A percentile compares a stretch with the other conserved stretches of the same genome.
Evolutionary conservation across 331 rosid species (phyloP).

Genomic region (Quercus lobata): DNA sequence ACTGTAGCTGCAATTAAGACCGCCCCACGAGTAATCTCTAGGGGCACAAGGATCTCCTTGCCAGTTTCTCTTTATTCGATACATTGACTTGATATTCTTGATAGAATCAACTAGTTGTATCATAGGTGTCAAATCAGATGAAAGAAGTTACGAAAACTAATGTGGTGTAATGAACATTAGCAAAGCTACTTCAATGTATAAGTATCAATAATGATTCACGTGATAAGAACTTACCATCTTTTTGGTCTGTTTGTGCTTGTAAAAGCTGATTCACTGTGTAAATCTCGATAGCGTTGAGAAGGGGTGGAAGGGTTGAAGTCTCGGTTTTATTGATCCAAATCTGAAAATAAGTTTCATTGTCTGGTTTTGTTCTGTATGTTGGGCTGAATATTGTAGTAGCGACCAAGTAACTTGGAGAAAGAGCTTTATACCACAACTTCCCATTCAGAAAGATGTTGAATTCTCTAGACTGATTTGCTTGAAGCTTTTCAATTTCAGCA

Average conservation of each 20-base stretch:
- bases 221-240: slow-evolving; percentile 34
- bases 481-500: slow-evolving; percentile 19
- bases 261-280: slow-evolving; percentile 13
- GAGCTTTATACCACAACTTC: slow-evolving; percentile 7
- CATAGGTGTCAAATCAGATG: no score
- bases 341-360: no score
- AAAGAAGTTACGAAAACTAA: no score
- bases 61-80: slow-evolving; percentile 23
- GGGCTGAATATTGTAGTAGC: background rate
- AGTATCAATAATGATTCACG: no score
- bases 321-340: no score
- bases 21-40: slow-evolving; percentile 5
- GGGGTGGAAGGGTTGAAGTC: slow-evolving; percentile 48
- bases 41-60: slow-evolving; percentile 34
- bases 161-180: no score
- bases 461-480: slow-evolving; percentile 23
- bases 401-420: background rate
- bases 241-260: slow-evolving; percentile 33
- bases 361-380: no score
- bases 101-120: slow-evolving; percentile 18
- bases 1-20: slow-evolving; percentile 16
- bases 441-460: slow-evolving; percentile 33
- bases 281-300: slow-evolving; percentile 49
- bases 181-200: no score
- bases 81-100: slow-evolving; percentile 12